phyloP scores from a whole-genome alignment of 345 rosid species.

The rapeseed (Brassica napus) region Da-Ae NC_063441.1:3417501-3418000 shows the following conservation, averaged over 20 bases:
- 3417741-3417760: constrained; percentile 87
- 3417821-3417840: constrained; percentile 81
- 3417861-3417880: constrained; percentile 6
- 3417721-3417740: constrained; percentile 86
- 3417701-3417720: constrained; percentile 90
- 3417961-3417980: constrained; percentile 71
- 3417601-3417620: constrained; percentile 16
- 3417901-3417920: neutral
- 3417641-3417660: constrained; percentile 37
- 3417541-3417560: constrained; percentile 85
- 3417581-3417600: constrained; percentile 64
- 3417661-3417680: constrained; percentile 86
- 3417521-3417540: constrained; percentile 66
- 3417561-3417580: constrained; percentile 91
- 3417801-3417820: constrained; percentile 89
- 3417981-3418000: constrained; percentile 70
- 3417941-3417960: constrained; percentile 80
- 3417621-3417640: constrained; percentile 27
- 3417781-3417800: constrained; percentile 79
- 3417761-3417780: constrained; percentile 93
- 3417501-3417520: constrained; percentile 72
- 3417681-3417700: constrained; percentile 93
- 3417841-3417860: constrained; percentile 32
- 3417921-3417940: constrained; percentile 72
- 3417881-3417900: constrained; percentile 8